Conservation (phyloP, 192 early-diverging fungal species). For the Dispira simplex region DNA sequence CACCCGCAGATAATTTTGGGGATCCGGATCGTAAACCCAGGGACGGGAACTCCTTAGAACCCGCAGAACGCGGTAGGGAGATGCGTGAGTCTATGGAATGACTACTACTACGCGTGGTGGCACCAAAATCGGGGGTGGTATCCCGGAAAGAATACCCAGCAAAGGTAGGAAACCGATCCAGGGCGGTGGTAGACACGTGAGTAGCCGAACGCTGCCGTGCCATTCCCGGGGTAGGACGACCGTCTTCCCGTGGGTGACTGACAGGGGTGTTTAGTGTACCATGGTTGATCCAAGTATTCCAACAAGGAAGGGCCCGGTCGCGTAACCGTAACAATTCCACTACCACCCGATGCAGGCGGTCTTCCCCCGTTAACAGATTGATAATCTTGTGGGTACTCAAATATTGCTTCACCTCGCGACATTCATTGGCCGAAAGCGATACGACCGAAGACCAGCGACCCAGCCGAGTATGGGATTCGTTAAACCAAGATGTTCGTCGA, state of each 20-base stretch:
- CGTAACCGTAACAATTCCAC: not conserved
- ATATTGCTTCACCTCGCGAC: conserved; percentile 6
- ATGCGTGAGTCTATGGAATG: too few relatives aligned
- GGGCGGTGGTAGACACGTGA: not conserved
- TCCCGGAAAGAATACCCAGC: too few relatives aligned
- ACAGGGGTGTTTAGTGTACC: not conserved
- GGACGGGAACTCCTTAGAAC: too few relatives aligned
- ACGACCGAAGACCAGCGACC: not conserved
- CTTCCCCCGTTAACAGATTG: conserved; percentile 8
- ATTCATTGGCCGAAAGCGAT: not conserved
- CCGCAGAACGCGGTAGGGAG: too few relatives aligned
- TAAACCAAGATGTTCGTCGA: not conserved
- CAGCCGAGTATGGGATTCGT: not conserved
- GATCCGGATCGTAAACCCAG: too few relatives aligned
- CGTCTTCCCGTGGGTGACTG: not conserved
- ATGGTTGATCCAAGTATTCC: not conserved
- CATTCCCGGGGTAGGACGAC: not conserved
- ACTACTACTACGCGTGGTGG: too few relatives aligned
- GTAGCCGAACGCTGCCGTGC: not conserved
- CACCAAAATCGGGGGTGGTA: too few relatives aligned
- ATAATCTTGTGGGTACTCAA: not conserved
- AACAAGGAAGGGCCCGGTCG: not conserved
- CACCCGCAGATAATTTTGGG: too few relatives aligned
- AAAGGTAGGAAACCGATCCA: too few relatives aligned
- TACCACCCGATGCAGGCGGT: conserved; percentile 6